phyloP scores from a whole-genome alignment of 2,329 filamentous ascomycete genomes.

The Xenoacremonium recifei region DNA sequence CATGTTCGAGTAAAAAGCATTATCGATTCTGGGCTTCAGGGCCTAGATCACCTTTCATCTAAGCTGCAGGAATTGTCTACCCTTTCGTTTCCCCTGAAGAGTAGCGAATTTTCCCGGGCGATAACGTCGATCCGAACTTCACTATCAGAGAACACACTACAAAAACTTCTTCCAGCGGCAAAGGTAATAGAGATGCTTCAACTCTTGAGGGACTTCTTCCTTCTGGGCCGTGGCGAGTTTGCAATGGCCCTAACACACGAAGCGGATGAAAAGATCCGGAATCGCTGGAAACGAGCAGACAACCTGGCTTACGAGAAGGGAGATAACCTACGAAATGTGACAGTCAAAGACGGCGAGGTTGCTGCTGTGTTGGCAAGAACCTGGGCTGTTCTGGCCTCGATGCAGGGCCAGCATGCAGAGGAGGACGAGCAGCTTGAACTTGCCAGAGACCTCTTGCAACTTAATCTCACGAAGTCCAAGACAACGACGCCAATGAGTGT shows the following conservation, averaged over 20 bases:
- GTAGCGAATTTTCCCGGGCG: constrained; percentile 66
- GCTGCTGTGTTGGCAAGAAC: constrained; percentile 72
- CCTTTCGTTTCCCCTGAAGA: constrained; percentile 71
- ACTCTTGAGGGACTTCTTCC: constrained; percentile 80
- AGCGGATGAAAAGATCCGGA: constrained; percentile 76
- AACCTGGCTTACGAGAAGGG: constrained; percentile 57
- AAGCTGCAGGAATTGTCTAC: constrained; percentile 69
- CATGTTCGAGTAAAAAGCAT: constrained; percentile 66
- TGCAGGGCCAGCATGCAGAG: constrained; percentile 67
- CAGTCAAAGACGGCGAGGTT: constrained; percentile 85
- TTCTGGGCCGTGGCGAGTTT: constrained; percentile 88
- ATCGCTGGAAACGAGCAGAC: constrained; percentile 65
- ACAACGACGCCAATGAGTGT: constrained; percentile 36
- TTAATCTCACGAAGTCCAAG: constrained; percentile 58
- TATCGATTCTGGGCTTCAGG: constrained; percentile 43
- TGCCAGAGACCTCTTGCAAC: constrained; percentile 71
- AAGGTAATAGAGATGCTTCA: constrained; percentile 76
- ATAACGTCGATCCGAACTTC: constrained; percentile 77
- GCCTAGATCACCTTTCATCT: constrained; percentile 61
- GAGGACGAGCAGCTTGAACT: constrained; percentile 83
- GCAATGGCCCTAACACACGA: constrained; percentile 82
- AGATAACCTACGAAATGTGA: constrained; percentile 44
- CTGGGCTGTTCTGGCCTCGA: constrained; percentile 75
- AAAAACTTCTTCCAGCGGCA: constrained; percentile 74
- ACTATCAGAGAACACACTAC: constrained; percentile 79